Evolutionary conservation across 192 early-diverging fungal genomes (phyloP).

Genomic region (Gamsiella multidivaricata): DNA sequence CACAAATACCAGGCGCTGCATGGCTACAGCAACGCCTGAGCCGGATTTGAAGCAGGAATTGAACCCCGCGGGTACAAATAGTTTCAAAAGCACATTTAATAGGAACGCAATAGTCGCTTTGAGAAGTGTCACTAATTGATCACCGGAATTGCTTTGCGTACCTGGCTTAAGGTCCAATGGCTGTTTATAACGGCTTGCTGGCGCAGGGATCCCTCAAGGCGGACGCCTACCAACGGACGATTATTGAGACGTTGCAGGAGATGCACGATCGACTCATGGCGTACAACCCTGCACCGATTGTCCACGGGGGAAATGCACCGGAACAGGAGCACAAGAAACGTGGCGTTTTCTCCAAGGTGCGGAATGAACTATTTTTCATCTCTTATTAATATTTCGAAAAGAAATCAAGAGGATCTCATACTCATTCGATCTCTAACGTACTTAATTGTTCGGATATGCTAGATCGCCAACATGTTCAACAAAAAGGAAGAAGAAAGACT

Average conservation of each 20-base stretch:
- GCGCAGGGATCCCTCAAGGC: slow-evolving; percentile 62
- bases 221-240: slow-evolving; percentile 76
- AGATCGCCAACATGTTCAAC: slow-evolving; percentile 36
- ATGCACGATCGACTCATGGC: slow-evolving; percentile 69
- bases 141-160: background rate
- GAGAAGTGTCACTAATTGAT: no score
- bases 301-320: background rate
- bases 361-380: background rate
- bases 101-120: no score
- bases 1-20: background rate
- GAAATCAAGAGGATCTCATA: no score
- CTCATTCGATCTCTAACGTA: background rate
- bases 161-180: slow-evolving; percentile 63
- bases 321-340: slow-evolving; percentile 15
- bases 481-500: slow-evolving; percentile 40
- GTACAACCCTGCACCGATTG: slow-evolving; percentile 63
- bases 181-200: slow-evolving; percentile 61
- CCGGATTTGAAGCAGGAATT: no score
- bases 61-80: no score
- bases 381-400: no score
- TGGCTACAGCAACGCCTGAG: background rate
- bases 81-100: no score
- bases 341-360: slow-evolving; percentile 36
- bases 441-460: background rate
- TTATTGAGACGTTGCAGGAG: slow-evolving; percentile 72